Conservation (phyloP, 176 grass and related monocot genomes). For the Ensete ventricosum region DNA sequence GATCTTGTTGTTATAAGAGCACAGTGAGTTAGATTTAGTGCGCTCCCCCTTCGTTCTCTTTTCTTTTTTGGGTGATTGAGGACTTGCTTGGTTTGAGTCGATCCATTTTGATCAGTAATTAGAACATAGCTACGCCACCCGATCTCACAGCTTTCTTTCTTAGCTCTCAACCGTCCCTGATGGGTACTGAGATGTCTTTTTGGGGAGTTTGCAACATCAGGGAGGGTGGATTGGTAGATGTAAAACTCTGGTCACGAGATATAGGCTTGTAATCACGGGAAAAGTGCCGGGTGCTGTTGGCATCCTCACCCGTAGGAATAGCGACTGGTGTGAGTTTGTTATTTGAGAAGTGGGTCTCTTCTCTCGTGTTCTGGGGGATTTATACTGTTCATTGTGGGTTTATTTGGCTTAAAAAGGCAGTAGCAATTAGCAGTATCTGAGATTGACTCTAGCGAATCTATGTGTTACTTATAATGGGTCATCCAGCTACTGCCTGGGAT, state of each 20-base stretch:
- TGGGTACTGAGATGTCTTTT: not conserved
- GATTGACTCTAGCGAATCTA: not conserved
- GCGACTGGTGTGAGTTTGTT: not conserved
- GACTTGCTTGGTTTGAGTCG: not conserved
- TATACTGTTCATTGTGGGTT: not conserved
- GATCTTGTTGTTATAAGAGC: not conserved
- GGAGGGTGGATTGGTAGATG: conserved; percentile 6
- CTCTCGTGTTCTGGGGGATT: not conserved
- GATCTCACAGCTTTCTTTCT: not conserved
- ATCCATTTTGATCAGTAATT: not conserved
- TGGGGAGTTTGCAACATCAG: not conserved
- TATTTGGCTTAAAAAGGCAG: not conserved
- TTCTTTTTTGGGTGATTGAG: not conserved
- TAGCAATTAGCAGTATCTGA: not conserved
- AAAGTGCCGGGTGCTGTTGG: conserved; percentile 4
- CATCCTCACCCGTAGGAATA: not conserved
- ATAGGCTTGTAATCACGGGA: conserved; percentile 4
- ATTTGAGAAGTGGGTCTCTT: not conserved
- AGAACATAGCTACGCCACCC: not conserved
- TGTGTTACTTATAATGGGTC: conserved; percentile 38
- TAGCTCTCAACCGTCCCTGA: not conserved
- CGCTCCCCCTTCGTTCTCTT: not conserved
- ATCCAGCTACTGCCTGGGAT: conserved; percentile 29
- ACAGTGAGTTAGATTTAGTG: not conserved
- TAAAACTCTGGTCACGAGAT: not conserved